phyloP scores from a whole-genome alignment of 2,329 filamentous ascomycete species.

The Colletotrichum godetiae region DNA sequence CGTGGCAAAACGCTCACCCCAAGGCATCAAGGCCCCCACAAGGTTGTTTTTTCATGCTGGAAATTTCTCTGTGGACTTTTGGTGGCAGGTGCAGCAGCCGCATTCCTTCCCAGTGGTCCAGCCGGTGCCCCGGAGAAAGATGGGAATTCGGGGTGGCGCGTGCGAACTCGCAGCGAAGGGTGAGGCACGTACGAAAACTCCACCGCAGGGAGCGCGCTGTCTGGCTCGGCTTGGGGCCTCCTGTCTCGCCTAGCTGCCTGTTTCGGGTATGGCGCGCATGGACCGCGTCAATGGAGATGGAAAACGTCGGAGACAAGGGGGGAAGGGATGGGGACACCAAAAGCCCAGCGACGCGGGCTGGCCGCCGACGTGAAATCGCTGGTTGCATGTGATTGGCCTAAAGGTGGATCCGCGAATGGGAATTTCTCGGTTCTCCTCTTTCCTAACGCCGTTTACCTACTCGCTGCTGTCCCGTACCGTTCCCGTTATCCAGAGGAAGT shows the following conservation, averaged over 20 bases:
- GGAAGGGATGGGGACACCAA: not conserved
- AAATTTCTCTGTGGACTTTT: conserved; percentile 31
- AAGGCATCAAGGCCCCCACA: conserved; percentile 3
- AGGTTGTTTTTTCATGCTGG: conserved; percentile 11
- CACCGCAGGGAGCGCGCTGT: conserved; percentile 10
- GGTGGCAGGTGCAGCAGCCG: not conserved
- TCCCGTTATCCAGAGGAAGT: not conserved
- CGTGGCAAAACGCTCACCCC: conserved; percentile 13
- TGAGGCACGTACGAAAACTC: not conserved
- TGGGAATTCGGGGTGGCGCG: conserved; percentile 34
- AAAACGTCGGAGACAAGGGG: conserved; percentile 17
- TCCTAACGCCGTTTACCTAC: not conserved
- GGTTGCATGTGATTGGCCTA: conserved; percentile 34
- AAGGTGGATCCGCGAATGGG: conserved; percentile 8
- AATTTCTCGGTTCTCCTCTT: not conserved
- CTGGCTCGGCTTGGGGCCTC: conserved; percentile 15
- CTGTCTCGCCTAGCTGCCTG: conserved; percentile 25
- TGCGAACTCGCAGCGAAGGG: conserved; percentile 9
- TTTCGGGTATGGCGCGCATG: conserved; percentile 22
- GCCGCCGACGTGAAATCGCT: conserved; percentile 2
- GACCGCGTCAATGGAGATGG: not conserved
- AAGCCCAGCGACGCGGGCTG: not conserved
- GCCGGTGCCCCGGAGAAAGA: conserved; percentile 26
- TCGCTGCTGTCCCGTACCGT: not conserved
- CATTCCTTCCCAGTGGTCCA: not conserved